Evolutionary conservation across 2,329 filamentous ascomycete species (phyloP).

Genomic region (Phialocephala subalpina): DNA sequence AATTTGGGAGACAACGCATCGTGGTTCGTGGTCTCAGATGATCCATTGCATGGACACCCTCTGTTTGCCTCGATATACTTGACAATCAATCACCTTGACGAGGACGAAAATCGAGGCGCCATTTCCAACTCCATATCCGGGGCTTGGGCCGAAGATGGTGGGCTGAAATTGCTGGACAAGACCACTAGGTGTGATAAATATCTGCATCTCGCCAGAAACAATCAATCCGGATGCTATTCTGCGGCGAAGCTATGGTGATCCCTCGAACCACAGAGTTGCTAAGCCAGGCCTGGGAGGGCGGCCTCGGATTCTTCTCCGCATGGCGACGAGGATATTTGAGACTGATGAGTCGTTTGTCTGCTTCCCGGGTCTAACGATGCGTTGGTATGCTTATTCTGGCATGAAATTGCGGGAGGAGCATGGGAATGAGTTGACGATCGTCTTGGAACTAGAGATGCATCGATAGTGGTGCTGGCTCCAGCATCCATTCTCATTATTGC

Average conservation of each 20-base stretch:
- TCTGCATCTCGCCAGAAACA: conserved; percentile 5
- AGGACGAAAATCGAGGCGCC: not conserved
- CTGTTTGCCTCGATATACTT: not conserved
- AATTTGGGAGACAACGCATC: conserved; percentile 17
- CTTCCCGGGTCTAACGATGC: not conserved
- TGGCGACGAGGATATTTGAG: not conserved
- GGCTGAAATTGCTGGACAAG: not conserved
- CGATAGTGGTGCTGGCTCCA: not conserved
- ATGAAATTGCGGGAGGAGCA: not conserved
- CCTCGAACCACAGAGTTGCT: not conserved
- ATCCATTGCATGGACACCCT: not conserved
- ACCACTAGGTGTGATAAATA: not conserved
- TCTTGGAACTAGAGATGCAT: not conserved
- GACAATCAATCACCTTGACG: not conserved
- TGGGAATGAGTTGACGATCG: not conserved
- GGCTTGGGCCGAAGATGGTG: not conserved
- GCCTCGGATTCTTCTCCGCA: not conserved
- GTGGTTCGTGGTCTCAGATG: conserved; percentile 26
- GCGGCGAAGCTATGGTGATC: conserved; percentile 1
- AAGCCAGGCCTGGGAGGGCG: not conserved
- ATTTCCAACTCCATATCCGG: not conserved
- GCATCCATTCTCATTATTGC: not conserved
- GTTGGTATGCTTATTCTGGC: not conserved
- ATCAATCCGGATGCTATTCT: conserved; percentile 1
- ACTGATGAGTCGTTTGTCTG: not conserved